Base-by-base conservation (phyloP, 345 rosid species). In the Lagerstroemia speciosa region DNA sequence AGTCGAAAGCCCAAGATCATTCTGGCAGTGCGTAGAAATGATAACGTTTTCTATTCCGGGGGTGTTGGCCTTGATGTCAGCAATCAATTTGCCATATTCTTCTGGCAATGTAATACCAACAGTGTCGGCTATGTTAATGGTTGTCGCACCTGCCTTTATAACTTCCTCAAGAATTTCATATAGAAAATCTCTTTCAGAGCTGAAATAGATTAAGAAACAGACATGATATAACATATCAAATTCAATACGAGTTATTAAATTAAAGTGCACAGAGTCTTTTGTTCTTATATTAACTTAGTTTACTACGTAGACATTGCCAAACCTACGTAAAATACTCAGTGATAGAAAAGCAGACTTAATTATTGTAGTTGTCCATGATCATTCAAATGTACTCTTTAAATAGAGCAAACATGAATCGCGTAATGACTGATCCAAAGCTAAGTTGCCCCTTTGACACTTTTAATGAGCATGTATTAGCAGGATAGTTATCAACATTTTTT, bases 1-100 rank as follows among this genome's bases (percentile, higher is more conserved):
- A 31, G 99, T 88, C 63, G 99, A 85, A 83, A 94, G 99, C 65
- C 99, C 99, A 82, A 94, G 99, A 92, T 92, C 99, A 78, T 94
- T 89, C 78, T 94, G 99, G 70, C 99, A 94, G 73, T 92, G 99
- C 2, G 99, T 89, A 30, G 99, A 94, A 74, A 94, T 88, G 62
- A 94, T 40, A 68, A 87, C 97, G 72, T 91, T 89, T 64, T 88
- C 86, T 41, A 94, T 87, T 69, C 99, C 99, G 26, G 86, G 87
- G 11, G 98, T 94, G 71, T 94, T 91, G 16, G 91, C 91, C 70
- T 86, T 94, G 66, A 94, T 78, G 77, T 94, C 97, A 38, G 97
- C 87, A 69, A 94, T 94, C 84, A 94, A 38, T 66, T 82, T 71
- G 62, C 98, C 98, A 78, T 88, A 94, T 75, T 94, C 98, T 50